Percentiles rank a stretch among this genome's conserved stretches.
These are phyloP conservation scores for Stephanodiscus minutulus DNA, from an alignment of 108 stramenopile species.

Conservation along the genomic window DNA sequence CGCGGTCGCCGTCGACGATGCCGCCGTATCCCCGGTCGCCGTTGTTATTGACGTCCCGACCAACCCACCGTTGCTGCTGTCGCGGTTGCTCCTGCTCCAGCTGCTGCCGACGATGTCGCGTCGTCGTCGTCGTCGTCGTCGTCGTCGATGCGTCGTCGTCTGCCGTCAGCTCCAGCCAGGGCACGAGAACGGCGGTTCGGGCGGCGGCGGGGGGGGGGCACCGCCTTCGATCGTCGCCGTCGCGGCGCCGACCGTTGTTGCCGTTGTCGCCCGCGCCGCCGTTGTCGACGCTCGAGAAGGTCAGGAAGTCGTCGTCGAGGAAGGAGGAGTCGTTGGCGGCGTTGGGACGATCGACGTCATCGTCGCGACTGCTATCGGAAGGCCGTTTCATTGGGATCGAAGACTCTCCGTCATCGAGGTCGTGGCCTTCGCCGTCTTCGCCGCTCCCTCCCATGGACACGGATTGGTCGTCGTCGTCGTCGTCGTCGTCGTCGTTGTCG, in stretches of 20 bases:
- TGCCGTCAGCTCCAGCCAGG: no score
- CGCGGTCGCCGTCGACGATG: conserved; percentile 22
- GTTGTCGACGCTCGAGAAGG: conserved; percentile 26
- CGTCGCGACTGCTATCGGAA: background rate
- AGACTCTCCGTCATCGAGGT: background rate
- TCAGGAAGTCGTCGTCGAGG: conserved; percentile 40
- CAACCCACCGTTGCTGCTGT: conserved; percentile 1
- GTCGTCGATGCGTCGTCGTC: background rate
- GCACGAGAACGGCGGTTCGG: no score
- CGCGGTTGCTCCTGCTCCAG: conserved; percentile 1
- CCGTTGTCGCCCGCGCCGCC: conserved; percentile 11
- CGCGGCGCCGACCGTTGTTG: background rate
- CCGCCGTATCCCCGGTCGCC: conserved; percentile 53
- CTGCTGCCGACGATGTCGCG: background rate
- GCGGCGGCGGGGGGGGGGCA: background rate
- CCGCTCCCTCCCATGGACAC: conserved; percentile 30
- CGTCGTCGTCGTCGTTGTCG: background rate
- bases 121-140: background rate
- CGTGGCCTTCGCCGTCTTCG: background rate
- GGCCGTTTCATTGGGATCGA: conserved; percentile 9
- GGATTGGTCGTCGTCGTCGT: conserved; percentile 26
- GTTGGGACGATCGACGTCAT: no score
- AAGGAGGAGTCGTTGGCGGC: conserved; percentile 4
- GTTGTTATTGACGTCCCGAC: conserved; percentile 5
- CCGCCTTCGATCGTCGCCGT: background rate